These are phyloP conservation scores for Aspergillus pseudonomiae DNA, from an alignment of 2,329 filamentous ascomycete genomes.

Conservation along the genomic window DNA sequence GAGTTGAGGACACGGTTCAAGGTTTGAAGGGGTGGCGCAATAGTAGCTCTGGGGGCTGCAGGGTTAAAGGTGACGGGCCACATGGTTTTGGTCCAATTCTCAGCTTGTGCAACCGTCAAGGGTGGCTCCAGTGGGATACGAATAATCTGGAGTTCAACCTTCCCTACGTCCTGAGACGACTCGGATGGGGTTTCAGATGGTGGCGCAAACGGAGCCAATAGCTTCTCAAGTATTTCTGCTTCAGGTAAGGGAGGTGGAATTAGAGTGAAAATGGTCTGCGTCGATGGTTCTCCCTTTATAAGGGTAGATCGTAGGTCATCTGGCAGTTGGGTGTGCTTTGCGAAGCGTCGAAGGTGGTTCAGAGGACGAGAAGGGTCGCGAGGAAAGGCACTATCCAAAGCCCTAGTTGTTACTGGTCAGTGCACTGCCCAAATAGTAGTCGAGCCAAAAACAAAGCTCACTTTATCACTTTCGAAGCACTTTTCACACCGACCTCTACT, in stretches of 20 bases:
- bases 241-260: constrained; percentile 46
- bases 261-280: constrained; percentile 44
- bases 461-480: constrained; percentile 49
- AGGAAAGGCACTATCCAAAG: constrained; percentile 41
- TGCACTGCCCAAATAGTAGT: not conserved
- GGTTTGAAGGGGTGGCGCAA: constrained; percentile 46
- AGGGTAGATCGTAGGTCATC: constrained; percentile 28
- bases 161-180: constrained; percentile 9
- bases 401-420: constrained; percentile 27
- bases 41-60: constrained; percentile 44
- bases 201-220: constrained; percentile 43
- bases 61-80: constrained; percentile 52
- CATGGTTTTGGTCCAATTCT: constrained; percentile 43
- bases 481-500: constrained; percentile 48
- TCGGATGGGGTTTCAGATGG: constrained; percentile 13
- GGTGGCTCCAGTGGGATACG: constrained; percentile 47
- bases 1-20: constrained; percentile 37
- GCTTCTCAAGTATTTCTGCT: constrained; percentile 31
- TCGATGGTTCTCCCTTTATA: constrained; percentile 21
- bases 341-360: constrained; percentile 47
- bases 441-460: constrained; percentile 22
- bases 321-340: constrained; percentile 40
- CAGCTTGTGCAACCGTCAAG: constrained; percentile 43
- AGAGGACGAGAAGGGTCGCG: constrained; percentile 36
- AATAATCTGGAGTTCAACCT: constrained; percentile 34